Base-by-base conservation (phyloP, 148 eudicot species). In the Rheum nobile region DNA sequence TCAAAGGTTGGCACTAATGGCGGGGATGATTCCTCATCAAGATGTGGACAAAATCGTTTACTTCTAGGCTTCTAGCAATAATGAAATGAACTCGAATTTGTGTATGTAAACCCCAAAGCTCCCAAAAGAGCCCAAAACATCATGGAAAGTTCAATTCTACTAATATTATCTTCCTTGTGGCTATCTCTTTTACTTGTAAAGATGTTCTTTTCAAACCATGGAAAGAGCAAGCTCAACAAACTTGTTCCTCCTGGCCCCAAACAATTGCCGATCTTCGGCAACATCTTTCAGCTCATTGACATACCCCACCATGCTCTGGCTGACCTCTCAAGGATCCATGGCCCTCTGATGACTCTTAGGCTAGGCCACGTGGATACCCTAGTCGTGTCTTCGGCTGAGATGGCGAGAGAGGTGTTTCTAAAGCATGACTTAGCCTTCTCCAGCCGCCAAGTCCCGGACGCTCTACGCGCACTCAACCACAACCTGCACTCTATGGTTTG, bases 351-450 rank as follows among this genome's bases (percentile, higher is more conserved):
- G 77, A 16, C 21, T 46, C 19, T 75, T 3, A 75, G 39, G 47
- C 77, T 75, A 61, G 77, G 77, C 11, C 19, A 34, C 31, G 14
- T 75, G 14, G 34, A 63, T 8, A 75, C 77, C 6, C 21, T 75
- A 17, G 52, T 75, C 9, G 68, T 75, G 12, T 75, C 77, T 9
- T 75, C 77, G 1, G 65, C 54, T 50, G 46, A 43, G 24, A 61
- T 75, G 69, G 77, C 77, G 6, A 63, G 35, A 75, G 77, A 75
- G 47, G 29, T 61, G 13, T 48, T 75, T 11, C 54, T 26, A 63
- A 75, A 61, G 71, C 77, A 75, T n/a, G 77, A 75, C 52, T 48
- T 63, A 21, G 13, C 71, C 71, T 61, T 75, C 50, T 75, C 77
- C 14, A 75, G 34, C 42, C 52, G 77, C 12, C 46, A 29, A 46